A percentile compares a stretch with the other conserved stretches of the same genome.
Conservation (phyloP, 2,329 filamentous ascomycete species). For the Sporothrix mexicana region DNA sequence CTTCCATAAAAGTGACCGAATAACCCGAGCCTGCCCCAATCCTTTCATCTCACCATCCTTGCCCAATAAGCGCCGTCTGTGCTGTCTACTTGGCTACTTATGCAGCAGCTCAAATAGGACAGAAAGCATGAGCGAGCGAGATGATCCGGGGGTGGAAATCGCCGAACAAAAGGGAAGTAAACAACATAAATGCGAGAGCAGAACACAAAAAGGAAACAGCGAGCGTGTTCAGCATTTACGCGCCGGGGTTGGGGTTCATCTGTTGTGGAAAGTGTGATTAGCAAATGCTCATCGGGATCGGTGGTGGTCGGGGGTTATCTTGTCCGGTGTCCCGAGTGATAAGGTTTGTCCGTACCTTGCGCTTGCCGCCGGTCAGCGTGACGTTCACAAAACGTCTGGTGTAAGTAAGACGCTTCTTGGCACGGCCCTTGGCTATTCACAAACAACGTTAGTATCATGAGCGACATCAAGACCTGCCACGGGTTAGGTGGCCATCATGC, state of each 20-base stretch:
- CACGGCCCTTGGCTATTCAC: conserved; percentile 78
- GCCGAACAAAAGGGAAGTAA: conserved; percentile 14
- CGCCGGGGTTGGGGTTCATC: conserved; percentile 40
- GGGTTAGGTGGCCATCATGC: too few relatives aligned
- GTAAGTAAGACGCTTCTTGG: conserved; percentile 96
- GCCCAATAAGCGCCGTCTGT: conserved; percentile 1
- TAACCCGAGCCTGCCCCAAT: conserved; percentile 13
- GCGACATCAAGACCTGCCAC: too few relatives aligned
- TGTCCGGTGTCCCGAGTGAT: neutral
- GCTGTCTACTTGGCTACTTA: neutral
- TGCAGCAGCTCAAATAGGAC: neutral
- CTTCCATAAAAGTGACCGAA: conserved; percentile 18
- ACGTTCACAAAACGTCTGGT: conserved; percentile 98
- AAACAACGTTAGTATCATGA: conserved; percentile 13
- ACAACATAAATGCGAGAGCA: neutral
- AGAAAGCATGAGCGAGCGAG: conserved; percentile 5
- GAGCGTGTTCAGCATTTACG: conserved; percentile 32
- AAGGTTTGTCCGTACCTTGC: conserved; percentile 72
- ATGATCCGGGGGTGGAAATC: conserved; percentile 5
- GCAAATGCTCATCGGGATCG: neutral
- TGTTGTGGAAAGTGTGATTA: conserved; percentile 17
- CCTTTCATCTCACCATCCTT: neutral
- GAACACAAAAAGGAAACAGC: conserved; percentile 22
- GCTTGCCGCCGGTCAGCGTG: conserved; percentile 89
- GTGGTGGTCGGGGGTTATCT: neutral